Evolutionary conservation across 2,329 filamentous ascomycete genomes (phyloP), one percentile per base, ranked within the genome.

Genomic region (Orbilia brochopaga): DNA sequence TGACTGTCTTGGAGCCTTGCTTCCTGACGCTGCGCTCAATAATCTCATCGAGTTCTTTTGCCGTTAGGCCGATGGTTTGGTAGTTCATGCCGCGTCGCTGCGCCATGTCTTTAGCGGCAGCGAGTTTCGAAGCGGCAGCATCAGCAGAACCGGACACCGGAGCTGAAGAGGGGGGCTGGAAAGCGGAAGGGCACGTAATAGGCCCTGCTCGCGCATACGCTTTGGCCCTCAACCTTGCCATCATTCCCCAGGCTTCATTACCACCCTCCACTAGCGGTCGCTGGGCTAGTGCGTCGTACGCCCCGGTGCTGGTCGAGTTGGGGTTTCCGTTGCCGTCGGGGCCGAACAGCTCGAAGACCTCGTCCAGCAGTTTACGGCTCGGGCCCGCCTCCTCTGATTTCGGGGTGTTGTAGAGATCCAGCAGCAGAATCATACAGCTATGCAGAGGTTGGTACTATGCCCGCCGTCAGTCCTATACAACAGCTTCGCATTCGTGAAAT

Each of bases 291-390:
- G 61, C 69, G 63, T 73, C 69, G 15, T 73, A 72, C n/a, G 67
- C 62, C 19, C 63, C 69, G 32, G 66, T 63, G 32, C 11, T 13
- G 21, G 42, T 59, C 7, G 40, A 59, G 21, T 58, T 73, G 6
- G 61, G 61, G 37, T 69, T 74, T 1, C 74, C 63, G 63, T 76
- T 75, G 13, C 74, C 74, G 42, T 76, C 54, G 19, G 75, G 70
- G n/a, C 69, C 74, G 48, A 77, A 77, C n/a, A 76, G 58, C 52
- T 67, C 72, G 48, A 76, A 77, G 7, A 77, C 69, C 54, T 77
- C 59, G 23, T 76, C 75, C n/a, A 76, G 70, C 44, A 76, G 74
- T 35, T 50, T 63, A 4, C 74, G 67, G 23, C 66, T 73, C 15
- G 69, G 63, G 8, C 54, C 52, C 6, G 75, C 74, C 42, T 76